Evolutionary conservation across 305 asterid genomes (phyloP).

Genomic region (Lippia alba): DNA sequence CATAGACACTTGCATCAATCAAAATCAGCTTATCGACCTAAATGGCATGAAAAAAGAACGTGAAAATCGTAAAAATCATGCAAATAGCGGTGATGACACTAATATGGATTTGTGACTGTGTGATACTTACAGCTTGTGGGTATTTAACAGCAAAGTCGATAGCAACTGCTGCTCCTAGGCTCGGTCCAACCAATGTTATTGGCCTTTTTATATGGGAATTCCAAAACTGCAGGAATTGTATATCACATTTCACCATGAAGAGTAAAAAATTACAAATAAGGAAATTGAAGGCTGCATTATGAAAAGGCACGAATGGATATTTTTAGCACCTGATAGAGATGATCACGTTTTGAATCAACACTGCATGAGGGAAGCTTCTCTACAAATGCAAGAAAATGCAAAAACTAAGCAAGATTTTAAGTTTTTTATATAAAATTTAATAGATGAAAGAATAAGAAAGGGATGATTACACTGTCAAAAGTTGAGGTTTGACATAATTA

Average conservation of each 20-base stretch:
- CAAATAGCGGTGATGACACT: neutral
- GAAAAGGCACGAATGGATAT: constrained; percentile 13
- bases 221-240: constrained; percentile 65
- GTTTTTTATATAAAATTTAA: neutral
- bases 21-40: constrained; percentile 89
- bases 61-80: constrained; percentile 25
- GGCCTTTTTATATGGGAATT: constrained; percentile 74
- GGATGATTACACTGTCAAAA: too few relatives aligned
- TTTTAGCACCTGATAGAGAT: constrained; percentile 77
- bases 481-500: too few relatives aligned
- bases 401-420: constrained; percentile 24
- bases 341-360: constrained; percentile 85
- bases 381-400: constrained; percentile 35
- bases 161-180: constrained; percentile 95
- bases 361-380: constrained; percentile 72
- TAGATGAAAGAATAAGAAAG: neutral
- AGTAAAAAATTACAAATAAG: neutral
- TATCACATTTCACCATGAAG: neutral
- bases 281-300: neutral
- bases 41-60: constrained; percentile 25
- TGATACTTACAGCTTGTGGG: constrained; percentile 78
- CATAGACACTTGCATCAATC: constrained; percentile 92
- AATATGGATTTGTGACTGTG: constrained; percentile 18
- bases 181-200: constrained; percentile 89
- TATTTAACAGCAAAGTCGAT: constrained; percentile 69